Evolutionary conservation across 768 basidiomycete species (phyloP).

Genomic region (Amanita pallidorosea): DNA sequence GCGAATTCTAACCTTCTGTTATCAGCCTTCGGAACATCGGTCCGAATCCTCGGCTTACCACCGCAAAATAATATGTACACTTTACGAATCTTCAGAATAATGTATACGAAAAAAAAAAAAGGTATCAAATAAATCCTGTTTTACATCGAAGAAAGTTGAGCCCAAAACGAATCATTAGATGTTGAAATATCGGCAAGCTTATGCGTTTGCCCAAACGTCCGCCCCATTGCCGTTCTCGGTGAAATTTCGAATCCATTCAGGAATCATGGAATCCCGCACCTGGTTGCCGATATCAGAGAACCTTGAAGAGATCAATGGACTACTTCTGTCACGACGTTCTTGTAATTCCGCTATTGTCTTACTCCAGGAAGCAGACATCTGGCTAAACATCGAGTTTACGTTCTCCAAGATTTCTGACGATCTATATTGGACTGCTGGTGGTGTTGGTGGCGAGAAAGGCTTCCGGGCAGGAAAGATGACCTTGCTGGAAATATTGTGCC

Average conservation of each 20-base stretch:
- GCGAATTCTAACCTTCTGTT: no score
- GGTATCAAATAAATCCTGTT: neutral
- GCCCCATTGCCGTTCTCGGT: neutral
- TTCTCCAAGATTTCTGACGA: neutral
- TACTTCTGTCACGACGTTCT: neutral
- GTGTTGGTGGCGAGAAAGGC: neutral
- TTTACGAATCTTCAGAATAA: neutral
- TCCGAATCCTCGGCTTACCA: no score
- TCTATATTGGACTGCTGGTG: no score
- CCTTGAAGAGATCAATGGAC: neutral
- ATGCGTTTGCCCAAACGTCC: neutral
- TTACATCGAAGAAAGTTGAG: neutral
- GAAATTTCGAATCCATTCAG: neutral
- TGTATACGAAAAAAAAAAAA: neutral
- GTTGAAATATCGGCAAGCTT: neutral
- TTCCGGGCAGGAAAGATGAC: slow-evolving; percentile 1
- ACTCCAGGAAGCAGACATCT: neutral
- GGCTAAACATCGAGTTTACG: neutral
- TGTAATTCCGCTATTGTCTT: neutral
- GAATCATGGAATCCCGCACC: neutral
- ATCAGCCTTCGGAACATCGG: no score
- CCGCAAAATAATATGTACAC: no score
- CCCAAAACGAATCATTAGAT: neutral
- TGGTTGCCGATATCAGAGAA: neutral
- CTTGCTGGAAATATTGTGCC: neutral